Base-by-base conservation (phyloP, 768 basidiomycete species). In the Rhodotorula sphaerocarpa region DNA sequence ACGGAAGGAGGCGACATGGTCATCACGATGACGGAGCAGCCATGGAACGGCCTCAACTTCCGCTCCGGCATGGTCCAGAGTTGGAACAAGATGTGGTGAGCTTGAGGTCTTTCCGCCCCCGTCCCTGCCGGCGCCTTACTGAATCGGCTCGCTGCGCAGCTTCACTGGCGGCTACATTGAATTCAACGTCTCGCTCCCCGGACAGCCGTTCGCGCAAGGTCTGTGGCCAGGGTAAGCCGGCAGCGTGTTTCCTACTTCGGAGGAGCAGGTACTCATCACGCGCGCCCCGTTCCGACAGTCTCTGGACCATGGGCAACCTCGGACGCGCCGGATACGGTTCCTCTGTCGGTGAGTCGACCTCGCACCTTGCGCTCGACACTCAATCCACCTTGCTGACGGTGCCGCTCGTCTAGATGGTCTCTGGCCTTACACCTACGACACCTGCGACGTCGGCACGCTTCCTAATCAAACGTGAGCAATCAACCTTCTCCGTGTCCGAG, bases 291-390 rank as follows among this genome's bases (percentile, higher is more conserved):
- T 34, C 28, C 20, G 10, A 21, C 50, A 51, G 50, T 39, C 36
- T 59, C 9, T 69, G 67, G 63, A 65, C 63, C 9, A 46, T 63
- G 28, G 55, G 89, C 3, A 93, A 91, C 73, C 79, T 90, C 79
- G 90, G 80, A 69, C 77, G 91, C 59, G 85, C 90, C 30, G 92
- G 90, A 2, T 91, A 86, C 75, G 92, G 92, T 44, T 87, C 86
- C 23, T 85, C 88, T 0, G 91, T 87, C 1, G 50, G 50, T 51
- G 33, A 31, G 50, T 39, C 23, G n/a, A n/a, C 34, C 34, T 34
- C 16, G 11, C n/a, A 18, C 23, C 23, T 51, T 25, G 10, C 7
- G 10, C 25, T 33, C 2, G 16, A 1, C 20, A 3, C 20, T 11
- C 11, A 6, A 11, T 28, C 30, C 20, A 21, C 48, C 0, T 2